A percentile compares a stretch with the other conserved stretches of the same genome.
phyloP scores from a whole-genome alignment of 352 stramenopile species.

The Globisporangium camurandrum region DNA sequence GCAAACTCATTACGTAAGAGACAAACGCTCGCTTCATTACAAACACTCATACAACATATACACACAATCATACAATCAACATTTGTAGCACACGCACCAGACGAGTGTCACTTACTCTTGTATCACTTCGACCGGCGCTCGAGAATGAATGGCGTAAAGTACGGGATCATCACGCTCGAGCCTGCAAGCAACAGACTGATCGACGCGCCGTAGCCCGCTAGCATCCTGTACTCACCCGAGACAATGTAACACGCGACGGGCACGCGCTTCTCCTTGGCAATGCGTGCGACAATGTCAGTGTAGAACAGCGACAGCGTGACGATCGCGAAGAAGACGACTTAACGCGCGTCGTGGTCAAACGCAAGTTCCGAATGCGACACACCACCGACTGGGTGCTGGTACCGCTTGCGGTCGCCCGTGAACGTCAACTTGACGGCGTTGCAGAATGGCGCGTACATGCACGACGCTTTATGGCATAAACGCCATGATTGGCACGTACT shows the following conservation, averaged over 20 bases:
- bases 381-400: slow-evolving; percentile 91
- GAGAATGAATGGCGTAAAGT: slow-evolving; percentile 92
- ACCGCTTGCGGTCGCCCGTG: slow-evolving; percentile 94
- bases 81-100: no score
- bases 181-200: slow-evolving; percentile 86
- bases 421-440: slow-evolving; percentile 96
- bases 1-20: no score
- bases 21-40: no score
- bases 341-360: slow-evolving; percentile 66
- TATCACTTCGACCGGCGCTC: slow-evolving; percentile 78
- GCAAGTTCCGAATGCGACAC: slow-evolving; percentile 73
- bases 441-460: slow-evolving; percentile 95
- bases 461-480: slow-evolving; percentile 98
- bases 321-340: slow-evolving; percentile 98
- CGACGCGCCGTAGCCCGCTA: slow-evolving; percentile 90
- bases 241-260: slow-evolving; percentile 98
- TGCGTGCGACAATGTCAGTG: slow-evolving; percentile 94
- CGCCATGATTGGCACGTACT: slow-evolving; percentile 97
- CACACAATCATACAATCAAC: no score
- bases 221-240: slow-evolving; percentile 99
- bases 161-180: slow-evolving; percentile 97
- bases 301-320: slow-evolving; percentile 99
- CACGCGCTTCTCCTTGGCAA: slow-evolving; percentile 89
- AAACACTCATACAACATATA: no score
- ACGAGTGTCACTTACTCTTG: no score